Percentiles rank a stretch among this genome's conserved stretches.
Evolutionary conservation across 2,329 filamentous ascomycete genomes (phyloP).

Genomic region (Gnomoniopsis smithogilvyi): DNA sequence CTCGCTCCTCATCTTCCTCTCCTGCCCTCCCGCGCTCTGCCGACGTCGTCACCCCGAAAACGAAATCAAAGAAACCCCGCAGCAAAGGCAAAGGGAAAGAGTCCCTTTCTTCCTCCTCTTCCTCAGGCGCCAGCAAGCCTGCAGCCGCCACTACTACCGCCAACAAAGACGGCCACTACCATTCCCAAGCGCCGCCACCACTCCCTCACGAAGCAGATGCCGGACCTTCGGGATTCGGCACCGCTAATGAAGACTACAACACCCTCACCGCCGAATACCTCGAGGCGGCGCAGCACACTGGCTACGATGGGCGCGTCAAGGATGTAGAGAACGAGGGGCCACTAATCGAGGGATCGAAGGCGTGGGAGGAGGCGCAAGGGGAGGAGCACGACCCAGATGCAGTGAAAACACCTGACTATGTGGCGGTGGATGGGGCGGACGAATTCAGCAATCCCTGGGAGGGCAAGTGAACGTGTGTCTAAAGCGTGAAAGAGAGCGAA

Average conservation of each 20-base stretch:
- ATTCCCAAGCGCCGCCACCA: constrained; percentile 14
- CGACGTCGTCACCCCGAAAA: constrained; percentile 25
- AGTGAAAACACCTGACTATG: constrained; percentile 17
- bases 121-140: background rate
- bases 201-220: constrained; percentile 25
- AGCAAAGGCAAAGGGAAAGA: constrained; percentile 30
- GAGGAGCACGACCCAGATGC: constrained; percentile 5
- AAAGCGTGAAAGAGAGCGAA: background rate
- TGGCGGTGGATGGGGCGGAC: constrained; percentile 32
- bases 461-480: background rate
- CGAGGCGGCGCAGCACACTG: constrained; percentile 22
- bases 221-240: constrained; percentile 23
- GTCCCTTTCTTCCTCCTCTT: constrained; percentile 17
- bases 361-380: constrained; percentile 14
- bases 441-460: constrained; percentile 47
- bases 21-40: constrained; percentile 5
- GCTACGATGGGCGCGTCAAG: constrained; percentile 17
- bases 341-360: constrained; percentile 15
- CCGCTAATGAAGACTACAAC: constrained; percentile 18
- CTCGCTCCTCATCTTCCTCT: constrained; percentile 19
- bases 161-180: constrained; percentile 10
- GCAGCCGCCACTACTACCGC: constrained; percentile 3
- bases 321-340: constrained; percentile 17
- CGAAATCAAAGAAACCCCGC: constrained; percentile 16
- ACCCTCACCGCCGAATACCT: constrained; percentile 19